phyloP scores from a whole-genome alignment of 1,139 yeast genomes.

The Debaryomyces fabryi region DNA sequence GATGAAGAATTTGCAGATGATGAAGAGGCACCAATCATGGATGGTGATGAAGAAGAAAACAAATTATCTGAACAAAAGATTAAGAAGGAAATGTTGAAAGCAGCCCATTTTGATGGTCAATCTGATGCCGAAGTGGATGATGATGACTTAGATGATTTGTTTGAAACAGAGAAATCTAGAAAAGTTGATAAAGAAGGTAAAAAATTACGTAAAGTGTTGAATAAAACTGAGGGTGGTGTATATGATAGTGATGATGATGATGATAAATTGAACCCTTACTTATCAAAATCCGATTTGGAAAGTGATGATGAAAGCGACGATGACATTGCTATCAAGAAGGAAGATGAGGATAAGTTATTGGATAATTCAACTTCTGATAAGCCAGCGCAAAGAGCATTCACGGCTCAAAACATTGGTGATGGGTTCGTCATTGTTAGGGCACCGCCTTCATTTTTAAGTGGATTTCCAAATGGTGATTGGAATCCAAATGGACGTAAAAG shows the following conservation, averaged over 20 bases:
- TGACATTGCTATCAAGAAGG: slow-evolving; percentile 45
- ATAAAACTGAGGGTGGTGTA: slow-evolving; percentile 85
- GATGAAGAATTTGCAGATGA: slow-evolving; percentile 98
- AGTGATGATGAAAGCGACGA: slow-evolving; percentile 48
- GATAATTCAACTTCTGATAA: slow-evolving; percentile 14
- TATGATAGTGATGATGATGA: slow-evolving; percentile 92
- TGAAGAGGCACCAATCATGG: slow-evolving; percentile 97
- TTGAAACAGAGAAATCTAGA: slow-evolving; percentile 61
- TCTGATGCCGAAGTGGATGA: slow-evolving; percentile 60
- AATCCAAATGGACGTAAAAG: slow-evolving; percentile 63
- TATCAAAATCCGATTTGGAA: slow-evolving; percentile 73
- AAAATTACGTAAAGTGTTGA: slow-evolving; percentile 78
- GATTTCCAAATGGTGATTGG: slow-evolving; percentile 85
- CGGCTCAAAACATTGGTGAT: slow-evolving; percentile 54
- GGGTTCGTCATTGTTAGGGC: slow-evolving; percentile 74
- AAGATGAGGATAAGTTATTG: slow-evolving; percentile 36
- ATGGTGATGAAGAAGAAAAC: slow-evolving; percentile 94
- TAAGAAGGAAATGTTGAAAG: slow-evolving; percentile 87
- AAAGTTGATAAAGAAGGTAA: slow-evolving; percentile 92
- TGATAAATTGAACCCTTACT: slow-evolving; percentile 67
- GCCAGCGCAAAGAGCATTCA: slow-evolving; percentile 36
- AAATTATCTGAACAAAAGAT: slow-evolving; percentile 86
- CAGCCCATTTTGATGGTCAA: slow-evolving; percentile 70
- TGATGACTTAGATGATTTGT: slow-evolving; percentile 65
- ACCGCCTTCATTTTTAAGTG: slow-evolving; percentile 58